Conservation (phyloP, 805 yeast species). For the Candida insectorum region DNA sequence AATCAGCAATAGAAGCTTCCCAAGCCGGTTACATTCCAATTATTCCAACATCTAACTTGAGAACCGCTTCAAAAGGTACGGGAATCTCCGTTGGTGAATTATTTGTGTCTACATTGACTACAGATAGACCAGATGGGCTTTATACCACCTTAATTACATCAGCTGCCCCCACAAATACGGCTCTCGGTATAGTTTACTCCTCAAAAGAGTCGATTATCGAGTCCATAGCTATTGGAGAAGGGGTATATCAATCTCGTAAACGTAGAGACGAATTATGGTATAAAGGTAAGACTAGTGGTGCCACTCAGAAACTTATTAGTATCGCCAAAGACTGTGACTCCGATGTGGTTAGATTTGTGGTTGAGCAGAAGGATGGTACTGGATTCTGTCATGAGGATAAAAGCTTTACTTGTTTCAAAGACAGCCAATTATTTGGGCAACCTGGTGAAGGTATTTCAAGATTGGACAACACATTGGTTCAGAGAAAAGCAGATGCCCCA, state of each 20-base stretch:
- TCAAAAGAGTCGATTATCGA: constrained; percentile 76
- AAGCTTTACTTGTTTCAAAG: constrained; percentile 67
- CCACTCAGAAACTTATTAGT: constrained; percentile 71
- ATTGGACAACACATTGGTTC: constrained; percentile 62
- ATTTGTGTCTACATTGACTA: constrained; percentile 51
- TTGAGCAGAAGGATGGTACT: constrained; percentile 69
- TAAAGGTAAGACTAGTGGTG: constrained; percentile 96
- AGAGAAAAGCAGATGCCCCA: constrained; percentile 70
- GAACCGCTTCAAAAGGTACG: constrained; percentile 17
- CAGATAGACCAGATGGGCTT: constrained; percentile 86
- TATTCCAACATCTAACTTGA: constrained; percentile 20
- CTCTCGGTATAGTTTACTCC: constrained; percentile 87
- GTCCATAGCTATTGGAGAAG: constrained; percentile 76
- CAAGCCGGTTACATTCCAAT: constrained; percentile 29
- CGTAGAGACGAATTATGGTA: constrained; percentile 82
- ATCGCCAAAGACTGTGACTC: constrained; percentile 86
- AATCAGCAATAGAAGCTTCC: constrained; percentile 24
- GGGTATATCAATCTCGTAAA: constrained; percentile 91
- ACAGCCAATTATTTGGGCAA: constrained; percentile 30
- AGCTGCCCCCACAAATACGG: constrained; percentile 50
- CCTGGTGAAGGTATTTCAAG: constrained; percentile 66
- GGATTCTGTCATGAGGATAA: constrained; percentile 92
- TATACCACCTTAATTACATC: constrained; percentile 80
- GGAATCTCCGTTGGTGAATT: constrained; percentile 38
- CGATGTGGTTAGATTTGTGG: constrained; percentile 85